Conservation (phyloP, 495 filamentous ascomycete genomes). For the Aeminium ludgeri region DNA sequence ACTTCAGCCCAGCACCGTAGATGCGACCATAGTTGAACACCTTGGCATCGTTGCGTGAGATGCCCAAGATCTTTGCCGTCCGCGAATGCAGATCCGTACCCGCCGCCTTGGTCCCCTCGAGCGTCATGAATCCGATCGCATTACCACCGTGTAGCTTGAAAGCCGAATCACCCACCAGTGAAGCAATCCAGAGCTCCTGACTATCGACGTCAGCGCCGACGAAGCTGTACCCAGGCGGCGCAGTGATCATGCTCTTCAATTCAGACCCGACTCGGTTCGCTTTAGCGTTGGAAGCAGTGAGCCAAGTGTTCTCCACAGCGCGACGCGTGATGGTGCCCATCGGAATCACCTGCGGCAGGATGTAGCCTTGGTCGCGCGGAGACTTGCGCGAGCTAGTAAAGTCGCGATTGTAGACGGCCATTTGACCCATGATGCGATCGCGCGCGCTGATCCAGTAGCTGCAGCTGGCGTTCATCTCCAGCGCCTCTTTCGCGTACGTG, state of each 20-base stretch:
- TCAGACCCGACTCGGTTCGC: constrained; percentile 89
- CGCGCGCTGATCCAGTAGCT: constrained; percentile 97
- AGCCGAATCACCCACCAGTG: constrained; percentile 81
- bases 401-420: constrained; percentile 74
- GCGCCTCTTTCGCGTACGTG: constrained; percentile 74
- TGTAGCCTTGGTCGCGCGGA: constrained; percentile 48
- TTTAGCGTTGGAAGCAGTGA: constrained; percentile 95
- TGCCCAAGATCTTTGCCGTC: constrained; percentile 79
- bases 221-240: constrained; percentile 78
- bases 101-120: constrained; percentile 85
- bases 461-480: constrained; percentile 96
- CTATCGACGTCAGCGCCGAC: constrained; percentile 97
- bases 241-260: constrained; percentile 89
- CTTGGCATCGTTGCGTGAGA: constrained; percentile 87
- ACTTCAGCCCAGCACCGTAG: constrained; percentile 88
- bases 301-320: constrained; percentile 94
- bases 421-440: constrained; percentile 78
- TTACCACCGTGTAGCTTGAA: constrained; percentile 91
- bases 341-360: constrained; percentile 95
- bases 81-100: constrained; percentile 92
- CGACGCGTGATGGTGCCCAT: constrained; percentile 98
- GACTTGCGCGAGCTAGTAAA: constrained; percentile 4
- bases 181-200: constrained; percentile 98
- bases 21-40: constrained; percentile 98
- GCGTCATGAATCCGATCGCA: constrained; percentile 95